Base-by-base conservation (phyloP, 257 asterid genomes). In the Solanum pennellii region DNA sequence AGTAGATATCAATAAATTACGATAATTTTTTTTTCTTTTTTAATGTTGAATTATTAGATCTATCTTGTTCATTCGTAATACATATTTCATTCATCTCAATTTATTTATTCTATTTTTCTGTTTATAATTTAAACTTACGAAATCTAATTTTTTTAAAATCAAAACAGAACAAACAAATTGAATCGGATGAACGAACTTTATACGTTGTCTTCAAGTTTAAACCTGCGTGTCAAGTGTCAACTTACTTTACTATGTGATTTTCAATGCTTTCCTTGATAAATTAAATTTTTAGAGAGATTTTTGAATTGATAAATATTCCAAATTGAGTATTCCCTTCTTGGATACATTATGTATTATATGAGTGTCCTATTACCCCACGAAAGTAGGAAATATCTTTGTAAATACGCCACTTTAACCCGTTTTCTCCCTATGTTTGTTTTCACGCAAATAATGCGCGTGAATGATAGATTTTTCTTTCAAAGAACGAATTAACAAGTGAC, bases 1-100 rank as follows among this genome's bases (percentile, higher is more conserved):
- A 13, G 88, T 72, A 87, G 88, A 87, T 62, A 79, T 66, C 88
- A 76, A 88, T 62, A 91, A 71, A 60, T 60, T 60, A 87, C 88
- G 87, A 52, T 93, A 86, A 83, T 42, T 35, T 4, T 3, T 21
- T 21, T 21, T 21, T 3, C 12, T 12, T 6, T 37, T 37, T 37
- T 37, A 1, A 35, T 18, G 47, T 33, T 35, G 14, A 16, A 20
- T 21, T 74, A 25, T 74, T 39, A 74, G 49, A 74, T 11, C 1
- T 37, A 10, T 16, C n/a, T 37, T 37, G 49, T 35, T 77, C 12
- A 20, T 56, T 18, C 65, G 7, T 56, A 56, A 56, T 56, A 56
- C n/a, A 7, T 20, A 56, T 10, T 56, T 16, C 9, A 4, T 18
- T 18, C n/a, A 11, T 56, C 12, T 56, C n/a, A 56, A 56, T 56